Evolutionary conservation across 257 asterid genomes (phyloP).

Genomic region (Solanum raphanifolium): DNA sequence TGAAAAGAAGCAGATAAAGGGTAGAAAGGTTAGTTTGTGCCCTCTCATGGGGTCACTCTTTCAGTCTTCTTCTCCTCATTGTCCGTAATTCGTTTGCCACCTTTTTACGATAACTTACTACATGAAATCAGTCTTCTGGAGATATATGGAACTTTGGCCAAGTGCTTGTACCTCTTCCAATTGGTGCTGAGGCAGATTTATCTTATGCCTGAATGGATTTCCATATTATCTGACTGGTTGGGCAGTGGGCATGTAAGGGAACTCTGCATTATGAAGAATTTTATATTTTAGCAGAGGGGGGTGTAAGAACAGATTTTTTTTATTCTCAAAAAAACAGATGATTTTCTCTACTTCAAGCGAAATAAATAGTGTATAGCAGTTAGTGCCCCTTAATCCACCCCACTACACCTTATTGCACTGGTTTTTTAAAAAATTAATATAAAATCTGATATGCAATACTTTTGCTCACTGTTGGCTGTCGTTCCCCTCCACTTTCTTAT

Average conservation of each 20-base stretch:
- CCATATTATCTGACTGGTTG: not conserved
- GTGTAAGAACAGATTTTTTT: not conserved
- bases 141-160: not conserved
- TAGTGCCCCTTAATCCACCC: not conserved
- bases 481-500: not conserved
- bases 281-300: not conserved
- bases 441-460: not conserved
- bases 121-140: not conserved
- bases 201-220: not conserved
- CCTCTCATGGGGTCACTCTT: not conserved
- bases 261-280: not conserved
- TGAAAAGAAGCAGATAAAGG: constrained; percentile 66
- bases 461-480: not conserved
- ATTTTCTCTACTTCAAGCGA: not conserved
- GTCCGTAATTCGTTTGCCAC: not conserved
- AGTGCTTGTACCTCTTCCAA: not conserved
- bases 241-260: not conserved
- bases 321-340: too few species aligned
- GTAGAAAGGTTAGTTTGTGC: constrained; percentile 47
- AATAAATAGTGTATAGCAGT: not conserved
- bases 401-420: not conserved
- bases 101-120: not conserved
- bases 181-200: not conserved
- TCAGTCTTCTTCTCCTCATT: not conserved
- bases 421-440: not conserved